A percentile compares a stretch with the other conserved stretches of the same genome.
Evolutionary conservation across 2,329 filamentous ascomycete genomes (phyloP).

Genomic region (Cytospora chrysosperma): DNA sequence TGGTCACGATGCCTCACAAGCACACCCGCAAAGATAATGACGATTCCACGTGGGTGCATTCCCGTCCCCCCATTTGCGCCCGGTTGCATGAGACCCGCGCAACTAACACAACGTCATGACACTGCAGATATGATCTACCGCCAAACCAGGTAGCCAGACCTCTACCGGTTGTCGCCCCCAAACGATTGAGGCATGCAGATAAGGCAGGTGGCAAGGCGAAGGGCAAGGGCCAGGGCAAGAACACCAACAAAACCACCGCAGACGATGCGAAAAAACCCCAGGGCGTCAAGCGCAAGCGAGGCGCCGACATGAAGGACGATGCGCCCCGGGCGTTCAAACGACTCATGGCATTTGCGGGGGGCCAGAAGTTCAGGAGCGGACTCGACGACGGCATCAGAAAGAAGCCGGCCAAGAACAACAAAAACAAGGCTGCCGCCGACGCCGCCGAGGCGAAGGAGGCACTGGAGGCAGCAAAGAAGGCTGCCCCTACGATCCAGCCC

Average conservation of each 20-base stretch:
- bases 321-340: constrained; percentile 85
- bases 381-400: constrained; percentile 65
- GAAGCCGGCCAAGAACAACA: constrained; percentile 33
- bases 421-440: constrained; percentile 28
- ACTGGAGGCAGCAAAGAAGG: constrained; percentile 36
- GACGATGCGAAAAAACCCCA: constrained; percentile 38
- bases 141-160: constrained; percentile 49
- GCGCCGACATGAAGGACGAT: constrained; percentile 60
- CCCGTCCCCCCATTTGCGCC: constrained; percentile 6
- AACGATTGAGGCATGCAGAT: constrained; percentile 6
- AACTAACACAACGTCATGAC: constrained; percentile 7
- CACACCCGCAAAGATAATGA: constrained; percentile 68
- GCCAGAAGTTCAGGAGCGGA: constrained; percentile 60
- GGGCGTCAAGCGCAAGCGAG: constrained; percentile 48
- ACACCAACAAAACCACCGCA: constrained; percentile 29
- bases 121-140: constrained; percentile 49
- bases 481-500: constrained; percentile 70
- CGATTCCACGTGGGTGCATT: constrained; percentile 46
- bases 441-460: constrained; percentile 25
- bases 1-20: constrained; percentile 74
- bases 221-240: constrained; percentile 39
- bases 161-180: constrained; percentile 45
- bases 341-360: constrained; percentile 71
- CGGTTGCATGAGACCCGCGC: neutral
- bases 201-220: constrained; percentile 8